Base-by-base conservation (phyloP, 495 filamentous ascomycete genomes). In the Neurospora hispaniola region DNA sequence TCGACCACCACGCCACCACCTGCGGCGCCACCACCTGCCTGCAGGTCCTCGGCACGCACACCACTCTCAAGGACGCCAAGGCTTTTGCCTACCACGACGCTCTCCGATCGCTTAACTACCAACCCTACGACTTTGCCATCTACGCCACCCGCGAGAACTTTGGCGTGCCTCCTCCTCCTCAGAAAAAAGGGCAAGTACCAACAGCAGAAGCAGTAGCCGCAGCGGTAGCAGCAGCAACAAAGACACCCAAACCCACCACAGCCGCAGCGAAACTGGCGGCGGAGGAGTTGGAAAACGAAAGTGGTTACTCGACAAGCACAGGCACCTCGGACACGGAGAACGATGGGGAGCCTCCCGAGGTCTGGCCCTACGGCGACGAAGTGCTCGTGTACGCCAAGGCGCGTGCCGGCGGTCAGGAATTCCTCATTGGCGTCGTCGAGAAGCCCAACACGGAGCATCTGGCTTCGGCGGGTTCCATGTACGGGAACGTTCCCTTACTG, bases 31-130 rank as follows among this genome's bases (percentile, higher is more conserved):
- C 73, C 23, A 74, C 74, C 5, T 73, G 23, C 10, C 77, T 79
- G 42, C 79, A 80, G 75, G 78, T 84, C 41, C 79, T 85, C 1
- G 80, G 76, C 23, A 84, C 84, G 0, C 82, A 82, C 75, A 81
- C 80, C 10, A 77, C 71, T 42, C 74, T 82, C 2, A 14, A 71
- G 0, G 75, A 81, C 0, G 83, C 84, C 18, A 82, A 82, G 69
- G 23, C 20, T 14, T 83, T 81, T 43, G 76, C 83, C 31, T 69
- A 70, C 27, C 39, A 42, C 23, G 40, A 69, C 0, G 78, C 78
- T 4, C 76, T 85, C 0, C 68, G 69, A 1, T 69, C 41, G 0
- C 79, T 83, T 46, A 78, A 79, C 39, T 85, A 84, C 77, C 23
- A 74, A 12, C 74, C 77, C 18, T 77, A 77, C 41, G 84, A 85